These are phyloP conservation scores for Sporothrix phasma DNA, from an alignment of 2,329 filamentous ascomycete genomes.

Conservation along the genomic window DNA sequence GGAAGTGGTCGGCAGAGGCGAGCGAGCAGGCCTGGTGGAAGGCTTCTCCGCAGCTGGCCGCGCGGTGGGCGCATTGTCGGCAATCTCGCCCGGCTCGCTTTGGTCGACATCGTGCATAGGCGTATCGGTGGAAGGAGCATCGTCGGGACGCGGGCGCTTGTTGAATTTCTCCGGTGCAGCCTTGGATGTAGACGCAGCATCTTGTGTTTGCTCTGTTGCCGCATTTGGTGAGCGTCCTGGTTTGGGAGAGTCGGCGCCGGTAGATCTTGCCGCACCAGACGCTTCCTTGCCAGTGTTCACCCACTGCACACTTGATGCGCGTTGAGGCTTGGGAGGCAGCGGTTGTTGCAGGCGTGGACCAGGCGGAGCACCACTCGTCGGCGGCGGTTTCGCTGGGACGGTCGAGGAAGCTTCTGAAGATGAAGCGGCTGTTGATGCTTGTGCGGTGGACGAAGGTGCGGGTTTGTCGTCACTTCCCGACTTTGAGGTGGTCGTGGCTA, in stretches of 20 bases:
- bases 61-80: slow-evolving; percentile 24
- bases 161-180: slow-evolving; percentile 31
- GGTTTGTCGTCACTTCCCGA: slow-evolving; percentile 41
- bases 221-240: slow-evolving; percentile 27
- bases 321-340: slow-evolving; percentile 25
- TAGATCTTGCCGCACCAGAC: slow-evolving; percentile 33
- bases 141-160: slow-evolving; percentile 43
- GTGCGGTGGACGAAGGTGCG: slow-evolving; percentile 31
- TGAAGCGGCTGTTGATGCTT: background rate
- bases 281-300: slow-evolving; percentile 40
- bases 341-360: slow-evolving; percentile 44
- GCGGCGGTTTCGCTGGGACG: slow-evolving; percentile 26
- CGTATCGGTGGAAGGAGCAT: slow-evolving; percentile 30
- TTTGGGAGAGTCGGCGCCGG: slow-evolving; percentile 41
- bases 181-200: slow-evolving; percentile 33
- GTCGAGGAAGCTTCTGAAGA: slow-evolving; percentile 28
- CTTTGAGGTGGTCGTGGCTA: slow-evolving; percentile 39
- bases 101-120: slow-evolving; percentile 29
- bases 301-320: slow-evolving; percentile 51
- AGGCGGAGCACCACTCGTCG: slow-evolving; percentile 39
- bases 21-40: background rate
- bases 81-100: slow-evolving; percentile 39
- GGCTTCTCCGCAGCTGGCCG: background rate
- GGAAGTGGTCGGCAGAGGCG: background rate
- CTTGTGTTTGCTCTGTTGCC: slow-evolving; percentile 30